phyloP scores from a whole-genome alignment of 306 rosid species.

The Cucurbita maxima region DNA sequence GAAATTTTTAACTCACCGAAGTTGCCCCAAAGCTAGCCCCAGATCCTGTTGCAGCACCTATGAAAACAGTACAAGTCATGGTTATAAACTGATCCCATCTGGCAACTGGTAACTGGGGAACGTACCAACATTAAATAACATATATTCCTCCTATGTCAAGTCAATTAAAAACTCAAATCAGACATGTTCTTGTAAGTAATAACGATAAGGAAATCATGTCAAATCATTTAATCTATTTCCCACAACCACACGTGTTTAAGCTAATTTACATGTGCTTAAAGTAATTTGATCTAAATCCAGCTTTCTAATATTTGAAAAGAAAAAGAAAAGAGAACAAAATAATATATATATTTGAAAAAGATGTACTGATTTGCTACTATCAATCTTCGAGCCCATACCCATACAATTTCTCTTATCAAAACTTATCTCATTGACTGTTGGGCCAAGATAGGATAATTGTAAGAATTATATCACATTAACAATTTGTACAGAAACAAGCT shows the following conservation, averaged over 20 bases:
- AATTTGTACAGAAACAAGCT: not conserved
- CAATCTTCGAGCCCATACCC: not conserved
- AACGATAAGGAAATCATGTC: not conserved
- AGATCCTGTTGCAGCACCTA: constrained; percentile 64
- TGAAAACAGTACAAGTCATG: constrained; percentile 9
- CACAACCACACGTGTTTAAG: not conserved
- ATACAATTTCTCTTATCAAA: not conserved
- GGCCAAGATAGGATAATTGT: not conserved
- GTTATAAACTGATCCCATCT: not conserved
- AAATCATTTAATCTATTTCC: not conserved
- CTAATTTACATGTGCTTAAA: not conserved
- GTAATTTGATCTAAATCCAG: not conserved
- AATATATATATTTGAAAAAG: not conserved
- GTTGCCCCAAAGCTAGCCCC: constrained; percentile 82
- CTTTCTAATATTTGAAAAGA: not conserved
- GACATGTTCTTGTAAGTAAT: not conserved
- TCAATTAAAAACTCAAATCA: not conserved
- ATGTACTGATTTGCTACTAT: not conserved
- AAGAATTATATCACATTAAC: not conserved
- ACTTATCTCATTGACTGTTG: not conserved
- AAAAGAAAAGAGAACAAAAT: not conserved
- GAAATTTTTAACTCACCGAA: constrained; percentile 35
- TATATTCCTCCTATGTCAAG: not conserved
- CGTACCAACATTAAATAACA: not conserved
- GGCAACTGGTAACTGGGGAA: not conserved